phyloP scores from a whole-genome alignment of 257 asterid genomes.

The Jacaranda mimosifolia region DNA sequence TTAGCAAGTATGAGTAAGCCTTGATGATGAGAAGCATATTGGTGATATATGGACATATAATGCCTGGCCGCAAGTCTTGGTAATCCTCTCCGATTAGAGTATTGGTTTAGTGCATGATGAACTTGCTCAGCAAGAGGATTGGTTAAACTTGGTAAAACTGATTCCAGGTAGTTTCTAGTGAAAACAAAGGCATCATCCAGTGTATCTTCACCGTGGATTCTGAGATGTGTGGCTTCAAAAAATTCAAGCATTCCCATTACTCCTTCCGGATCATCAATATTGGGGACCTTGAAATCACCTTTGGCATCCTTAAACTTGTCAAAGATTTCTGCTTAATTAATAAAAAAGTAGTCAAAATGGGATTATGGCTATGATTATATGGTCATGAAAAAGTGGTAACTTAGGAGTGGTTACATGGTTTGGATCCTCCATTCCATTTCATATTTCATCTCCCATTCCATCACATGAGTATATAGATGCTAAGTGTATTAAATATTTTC shows the following conservation, averaged over 20 bases:
- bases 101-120: constrained; percentile 26
- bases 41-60: constrained; percentile 37
- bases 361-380: neutral
- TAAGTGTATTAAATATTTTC: too few species aligned
- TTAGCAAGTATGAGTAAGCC: constrained; percentile 42
- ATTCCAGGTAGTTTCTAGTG: constrained; percentile 29
- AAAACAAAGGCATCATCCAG: constrained; percentile 46
- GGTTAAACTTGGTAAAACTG: constrained; percentile 23
- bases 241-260: constrained; percentile 37
- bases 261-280: neutral
- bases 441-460: too few species aligned
- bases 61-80: constrained; percentile 41
- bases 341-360: neutral
- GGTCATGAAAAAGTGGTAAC: neutral
- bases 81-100: constrained; percentile 37
- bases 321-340: constrained; percentile 29
- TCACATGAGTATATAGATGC: too few species aligned
- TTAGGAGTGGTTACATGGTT: neutral
- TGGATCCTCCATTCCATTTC: too few species aligned
- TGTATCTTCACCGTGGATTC: constrained; percentile 43
- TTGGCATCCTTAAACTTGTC: constrained; percentile 39
- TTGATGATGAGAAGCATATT: constrained; percentile 23
- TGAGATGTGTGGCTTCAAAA: constrained; percentile 50
- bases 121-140: constrained; percentile 28
- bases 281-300: constrained; percentile 25